Conservation (phyloP, 2,329 filamentous ascomycete genomes). For the Talaromyces amestolkiae region DNA sequence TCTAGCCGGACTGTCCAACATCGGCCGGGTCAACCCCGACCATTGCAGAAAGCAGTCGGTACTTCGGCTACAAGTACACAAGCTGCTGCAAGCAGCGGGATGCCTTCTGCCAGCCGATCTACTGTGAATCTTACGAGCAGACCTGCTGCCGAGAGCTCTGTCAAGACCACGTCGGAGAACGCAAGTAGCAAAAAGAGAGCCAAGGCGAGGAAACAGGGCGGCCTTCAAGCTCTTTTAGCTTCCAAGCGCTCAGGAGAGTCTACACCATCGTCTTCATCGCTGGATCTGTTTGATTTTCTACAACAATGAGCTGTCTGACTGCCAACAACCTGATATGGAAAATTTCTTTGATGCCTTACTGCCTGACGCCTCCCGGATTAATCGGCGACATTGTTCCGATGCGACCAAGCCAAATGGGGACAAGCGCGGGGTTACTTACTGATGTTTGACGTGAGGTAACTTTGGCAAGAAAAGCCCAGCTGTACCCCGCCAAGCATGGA, state of each 20-base stretch:
- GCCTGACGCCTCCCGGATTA: conserved; percentile 21
- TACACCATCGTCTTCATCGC: conserved; percentile 29
- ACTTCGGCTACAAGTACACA: neutral
- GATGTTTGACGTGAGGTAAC: no score
- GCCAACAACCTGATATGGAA: neutral
- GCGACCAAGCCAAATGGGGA: conserved; percentile 20
- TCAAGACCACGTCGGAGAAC: conserved; percentile 31
- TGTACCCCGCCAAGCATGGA: conserved; percentile 14
- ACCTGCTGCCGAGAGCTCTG: conserved; percentile 14
- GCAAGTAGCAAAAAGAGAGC: conserved; percentile 56
- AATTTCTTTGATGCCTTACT: conserved; percentile 20
- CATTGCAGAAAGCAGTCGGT: conserved; percentile 22
- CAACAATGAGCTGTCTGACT: conserved; percentile 35
- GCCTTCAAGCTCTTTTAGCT: conserved; percentile 54
- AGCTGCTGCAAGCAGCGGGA: neutral
- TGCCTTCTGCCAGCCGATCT: conserved; percentile 17
- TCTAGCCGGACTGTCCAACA: conserved; percentile 31
- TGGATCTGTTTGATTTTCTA: conserved; percentile 56
- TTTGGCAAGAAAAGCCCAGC: neutral
- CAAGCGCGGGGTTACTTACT: conserved; percentile 35
- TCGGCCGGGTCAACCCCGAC: conserved; percentile 11
- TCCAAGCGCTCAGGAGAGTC: conserved; percentile 35
- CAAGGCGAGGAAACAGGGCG: conserved; percentile 54
- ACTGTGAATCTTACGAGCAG: conserved; percentile 17
- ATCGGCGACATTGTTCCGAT: conserved; percentile 22